These are phyloP conservation scores for Suillus subalutaceus DNA, from an alignment of 768 basidiomycete species.

Conservation along the genomic window DNA sequence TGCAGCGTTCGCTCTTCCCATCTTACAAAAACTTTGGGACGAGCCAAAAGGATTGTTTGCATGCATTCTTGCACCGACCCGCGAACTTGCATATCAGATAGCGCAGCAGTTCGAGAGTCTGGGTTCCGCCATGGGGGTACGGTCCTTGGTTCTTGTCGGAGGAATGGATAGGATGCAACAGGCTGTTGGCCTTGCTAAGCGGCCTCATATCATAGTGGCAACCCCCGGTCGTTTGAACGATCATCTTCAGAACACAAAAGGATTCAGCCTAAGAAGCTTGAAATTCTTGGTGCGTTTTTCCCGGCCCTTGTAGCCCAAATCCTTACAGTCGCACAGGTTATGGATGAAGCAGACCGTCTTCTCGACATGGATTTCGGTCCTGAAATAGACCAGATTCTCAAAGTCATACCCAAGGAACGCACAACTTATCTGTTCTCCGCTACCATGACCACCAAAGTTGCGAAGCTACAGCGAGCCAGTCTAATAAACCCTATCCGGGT, in stretches of 20 bases:
- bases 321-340: constrained; percentile 58
- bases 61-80: constrained; percentile 93
- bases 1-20: constrained; percentile 94
- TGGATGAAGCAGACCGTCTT: constrained; percentile 96
- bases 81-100: constrained; percentile 97
- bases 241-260: constrained; percentile 97
- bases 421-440: constrained; percentile 97
- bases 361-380: constrained; percentile 97
- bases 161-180: constrained; percentile 93
- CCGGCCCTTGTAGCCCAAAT: background rate
- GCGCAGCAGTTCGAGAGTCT: constrained; percentile 94
- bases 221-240: constrained; percentile 93
- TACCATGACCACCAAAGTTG: constrained; percentile 98
- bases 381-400: constrained; percentile 94
- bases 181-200: constrained; percentile 88
- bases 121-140: constrained; percentile 90
- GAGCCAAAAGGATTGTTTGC: constrained; percentile 93
- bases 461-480: constrained; percentile 93
- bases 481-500: constrained; percentile 91
- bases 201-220: constrained; percentile 93
- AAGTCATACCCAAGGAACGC: constrained; percentile 91
- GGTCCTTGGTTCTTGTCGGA: constrained; percentile 91
- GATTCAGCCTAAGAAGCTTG: constrained; percentile 83
- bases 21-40: constrained; percentile 95
- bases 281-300: constrained; percentile 77